These are phyloP conservation scores for Chaetomium tenue DNA, from an alignment of 495 filamentous ascomycete genomes.

Conservation along the genomic window DNA sequence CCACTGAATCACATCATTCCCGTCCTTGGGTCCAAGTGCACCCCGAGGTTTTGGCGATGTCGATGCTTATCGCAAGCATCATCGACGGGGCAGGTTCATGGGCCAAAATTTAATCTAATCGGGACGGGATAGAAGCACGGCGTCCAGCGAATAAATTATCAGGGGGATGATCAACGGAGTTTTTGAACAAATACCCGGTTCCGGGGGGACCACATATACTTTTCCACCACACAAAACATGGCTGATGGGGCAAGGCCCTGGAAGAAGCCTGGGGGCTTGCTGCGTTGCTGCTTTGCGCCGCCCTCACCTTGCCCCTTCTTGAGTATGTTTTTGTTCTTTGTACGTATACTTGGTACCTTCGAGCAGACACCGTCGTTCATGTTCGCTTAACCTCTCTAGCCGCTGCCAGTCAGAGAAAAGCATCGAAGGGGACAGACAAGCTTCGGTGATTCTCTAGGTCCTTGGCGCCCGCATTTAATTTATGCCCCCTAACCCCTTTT, in stretches of 20 bases:
- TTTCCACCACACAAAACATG: not conserved
- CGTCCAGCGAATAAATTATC: not conserved
- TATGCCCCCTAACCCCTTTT: not conserved
- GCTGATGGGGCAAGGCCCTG: not conserved
- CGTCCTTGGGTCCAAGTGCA: too few species aligned
- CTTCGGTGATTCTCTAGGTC: not conserved
- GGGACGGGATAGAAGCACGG: not conserved
- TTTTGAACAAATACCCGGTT: not conserved
- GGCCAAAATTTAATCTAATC: not conserved
- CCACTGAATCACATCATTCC: not conserved
- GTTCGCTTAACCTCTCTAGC: too few species aligned
- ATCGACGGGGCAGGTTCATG: not conserved
- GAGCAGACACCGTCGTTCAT: too few species aligned
- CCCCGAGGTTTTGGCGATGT: not conserved
- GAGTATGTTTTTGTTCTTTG: too few species aligned
- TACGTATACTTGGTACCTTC: too few species aligned
- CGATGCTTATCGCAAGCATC: not conserved
- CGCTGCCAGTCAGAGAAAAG: not conserved
- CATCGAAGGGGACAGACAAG: not conserved
- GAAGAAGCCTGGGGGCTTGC: too few species aligned
- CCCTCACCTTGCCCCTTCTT: too few species aligned
- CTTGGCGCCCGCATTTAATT: not conserved
- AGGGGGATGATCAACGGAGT: not conserved
- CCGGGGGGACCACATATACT: too few species aligned
- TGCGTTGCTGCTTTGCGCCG: too few species aligned